Percentiles rank a stretch among this genome's conserved stretches.
These are phyloP conservation scores for Malassezia equina DNA, from an alignment of 1,284 basidiomycete genomes.

Conservation along the genomic window DNA sequence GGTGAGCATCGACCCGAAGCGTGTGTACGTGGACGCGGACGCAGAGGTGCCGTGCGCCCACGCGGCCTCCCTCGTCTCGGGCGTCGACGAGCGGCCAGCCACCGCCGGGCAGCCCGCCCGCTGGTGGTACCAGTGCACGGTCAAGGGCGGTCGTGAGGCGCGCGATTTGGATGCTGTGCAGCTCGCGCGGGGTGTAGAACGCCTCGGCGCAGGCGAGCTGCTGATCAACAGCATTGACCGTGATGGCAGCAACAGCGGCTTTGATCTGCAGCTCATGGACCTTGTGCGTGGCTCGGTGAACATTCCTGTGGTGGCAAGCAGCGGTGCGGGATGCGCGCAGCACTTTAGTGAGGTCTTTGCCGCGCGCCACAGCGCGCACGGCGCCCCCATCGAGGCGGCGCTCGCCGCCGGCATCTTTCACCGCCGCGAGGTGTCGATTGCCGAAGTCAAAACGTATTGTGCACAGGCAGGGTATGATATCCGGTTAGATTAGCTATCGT, in stretches of 20 bases:
- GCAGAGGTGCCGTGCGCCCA: constrained; percentile 50
- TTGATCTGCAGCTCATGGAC: constrained; percentile 71
- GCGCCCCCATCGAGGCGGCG: constrained; percentile 66
- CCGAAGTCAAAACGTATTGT: constrained; percentile 49
- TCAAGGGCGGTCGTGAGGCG: constrained; percentile 78
- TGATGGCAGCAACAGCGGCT: constrained; percentile 85
- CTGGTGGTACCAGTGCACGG: constrained; percentile 98
- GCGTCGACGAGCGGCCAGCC: constrained; percentile 48
- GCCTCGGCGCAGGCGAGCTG: constrained; percentile 86
- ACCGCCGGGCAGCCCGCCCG: constrained; percentile 57
- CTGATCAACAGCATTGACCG: constrained; percentile 93
- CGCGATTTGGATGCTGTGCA: constrained; percentile 86
- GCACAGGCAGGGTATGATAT: constrained; percentile 28
- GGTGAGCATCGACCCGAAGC: constrained; percentile 86
- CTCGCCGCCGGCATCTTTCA: constrained; percentile 98
- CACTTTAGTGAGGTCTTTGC: constrained; percentile 71
- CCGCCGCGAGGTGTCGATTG: constrained; percentile 65
- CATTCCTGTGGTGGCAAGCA: constrained; percentile 89
- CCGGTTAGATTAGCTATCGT: constrained; percentile 21
- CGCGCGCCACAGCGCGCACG: neutral
- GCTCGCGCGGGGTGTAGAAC: constrained; percentile 76
- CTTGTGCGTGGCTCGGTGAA: constrained; percentile 63
- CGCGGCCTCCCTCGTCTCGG: constrained; percentile 30
- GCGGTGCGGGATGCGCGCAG: constrained; percentile 66
- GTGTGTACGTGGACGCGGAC: constrained; percentile 67